Conservation (phyloP, 352 stramenopile genomes). For the Pythium aphanidermatum region DNA sequence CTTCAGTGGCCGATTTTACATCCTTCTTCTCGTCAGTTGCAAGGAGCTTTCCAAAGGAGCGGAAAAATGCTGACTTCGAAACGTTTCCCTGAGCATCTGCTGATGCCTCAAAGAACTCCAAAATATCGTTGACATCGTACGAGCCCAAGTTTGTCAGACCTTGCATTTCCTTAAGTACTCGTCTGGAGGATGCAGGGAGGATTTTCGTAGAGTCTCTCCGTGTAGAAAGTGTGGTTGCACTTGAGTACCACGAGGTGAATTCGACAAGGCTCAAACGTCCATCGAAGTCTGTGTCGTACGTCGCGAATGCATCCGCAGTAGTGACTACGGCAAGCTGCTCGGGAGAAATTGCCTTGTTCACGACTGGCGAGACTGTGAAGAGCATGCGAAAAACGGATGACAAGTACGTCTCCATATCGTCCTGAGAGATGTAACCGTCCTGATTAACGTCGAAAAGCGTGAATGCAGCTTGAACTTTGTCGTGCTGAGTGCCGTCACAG, state of each 20-base stretch:
- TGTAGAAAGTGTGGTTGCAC: background rate
- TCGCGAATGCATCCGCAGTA: constrained; percentile 54
- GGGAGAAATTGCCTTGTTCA: constrained; percentile 30
- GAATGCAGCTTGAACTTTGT: constrained; percentile 81
- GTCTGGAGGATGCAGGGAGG: constrained; percentile 27
- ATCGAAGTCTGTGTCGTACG: constrained; percentile 58
- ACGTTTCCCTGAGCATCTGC: constrained; percentile 57
- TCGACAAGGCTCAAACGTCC: constrained; percentile 69
- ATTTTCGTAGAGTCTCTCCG: constrained; percentile 3
- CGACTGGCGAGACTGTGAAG: constrained; percentile 56
- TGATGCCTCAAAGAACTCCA: constrained; percentile 78
- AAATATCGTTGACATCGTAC: constrained; percentile 85
- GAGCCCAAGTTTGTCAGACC: constrained; percentile 68
- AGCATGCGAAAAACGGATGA: constrained; percentile 80
- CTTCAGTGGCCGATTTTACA: constrained; percentile 19
- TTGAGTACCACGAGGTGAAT: constrained; percentile 82
- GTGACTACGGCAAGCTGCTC: constrained; percentile 72
- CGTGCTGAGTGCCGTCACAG: constrained; percentile 65
- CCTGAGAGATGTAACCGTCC: constrained; percentile 72
- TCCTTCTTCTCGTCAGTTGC: constrained; percentile 33
- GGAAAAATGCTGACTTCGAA: constrained; percentile 64
- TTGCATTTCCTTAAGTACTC: constrained; percentile 67
- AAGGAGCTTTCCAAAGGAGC: constrained; percentile 80
- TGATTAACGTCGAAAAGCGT: constrained; percentile 85
- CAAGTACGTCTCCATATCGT: constrained; percentile 87